Evolutionary conservation across 352 stramenopile species (phyloP), one percentile per base, ranked within the genome.

Genomic region (Pythium folliculosum): DNA sequence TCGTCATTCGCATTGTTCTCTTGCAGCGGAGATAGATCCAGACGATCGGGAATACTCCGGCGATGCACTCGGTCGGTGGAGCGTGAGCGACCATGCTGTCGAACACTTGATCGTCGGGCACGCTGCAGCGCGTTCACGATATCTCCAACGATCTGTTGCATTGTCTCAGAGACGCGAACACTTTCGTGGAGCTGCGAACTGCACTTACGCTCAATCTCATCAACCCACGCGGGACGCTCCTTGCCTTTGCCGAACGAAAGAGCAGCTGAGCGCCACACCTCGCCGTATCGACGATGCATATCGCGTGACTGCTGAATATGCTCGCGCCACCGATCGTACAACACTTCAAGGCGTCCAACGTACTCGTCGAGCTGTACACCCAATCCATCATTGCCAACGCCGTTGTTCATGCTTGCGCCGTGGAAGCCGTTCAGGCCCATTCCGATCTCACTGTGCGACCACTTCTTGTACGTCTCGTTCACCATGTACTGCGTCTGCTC

Each of bases 401-500:
- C 40, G 17, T 55, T 60, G 57, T 61, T 71, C 2, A 14, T 56
- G 45, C 51, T 61, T 22, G 12, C 22, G 5, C 37, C 44, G 23
- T 65, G 50, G 30, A 70, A 70, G 16, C 48, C 64, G 35, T 68
- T 73, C 1, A 65, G 12, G 16, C 40, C 65, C 23, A 55, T 52
- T 22, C 71, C 75, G 22, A 89, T 75, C 1, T 81, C 76, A 43
- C 78, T 90, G 40, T 88, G 72, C 23, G 80, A 81, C 80, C 77
- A 90, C 30, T 85, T 80, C 65, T 91, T 91, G 69, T 89, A 87
- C 23, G 82, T 90, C 60, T 84, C 80, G 21, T 77, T 78, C 49
- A 93, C 86, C 82, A 93, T 91, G 61, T 75, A 86, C 70, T 91
- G 85, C 0, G 85, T 93, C 52, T 93, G 78, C 38, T 91, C 79